Conservation (phyloP, 495 filamentous ascomycete species). For the Annulohypoxylon stygium region DNA sequence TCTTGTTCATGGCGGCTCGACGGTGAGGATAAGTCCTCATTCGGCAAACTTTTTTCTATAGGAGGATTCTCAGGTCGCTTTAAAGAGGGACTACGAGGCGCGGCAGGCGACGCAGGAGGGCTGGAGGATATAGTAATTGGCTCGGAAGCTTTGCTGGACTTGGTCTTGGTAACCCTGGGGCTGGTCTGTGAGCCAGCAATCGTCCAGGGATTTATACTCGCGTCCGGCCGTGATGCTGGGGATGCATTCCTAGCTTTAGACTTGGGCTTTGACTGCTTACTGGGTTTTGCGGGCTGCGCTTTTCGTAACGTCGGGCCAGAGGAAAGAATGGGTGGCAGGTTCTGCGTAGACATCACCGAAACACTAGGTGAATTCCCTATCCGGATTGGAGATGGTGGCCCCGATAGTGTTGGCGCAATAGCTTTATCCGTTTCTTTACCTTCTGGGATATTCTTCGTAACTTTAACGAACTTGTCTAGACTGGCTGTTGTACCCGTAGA, state of each 20-base stretch:
- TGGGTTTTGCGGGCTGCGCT: slow-evolving; percentile 44
- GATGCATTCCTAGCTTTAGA: slow-evolving; percentile 40
- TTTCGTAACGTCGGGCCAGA: slow-evolving; percentile 32
- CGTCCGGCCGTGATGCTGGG: slow-evolving; percentile 39
- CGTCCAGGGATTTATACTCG: slow-evolving; percentile 59
- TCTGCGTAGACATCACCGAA: slow-evolving; percentile 19
- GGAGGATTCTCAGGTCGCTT: background rate
- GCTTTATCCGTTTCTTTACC: slow-evolving; percentile 12
- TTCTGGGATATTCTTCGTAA: slow-evolving; percentile 52
- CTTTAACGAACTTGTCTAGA: slow-evolving; percentile 56
- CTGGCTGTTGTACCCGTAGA: slow-evolving; percentile 44
- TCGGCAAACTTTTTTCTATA: background rate
- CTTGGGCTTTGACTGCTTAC: slow-evolving; percentile 52
- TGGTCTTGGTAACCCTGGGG: slow-evolving; percentile 49
- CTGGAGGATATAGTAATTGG: slow-evolving; percentile 62
- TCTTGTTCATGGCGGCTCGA: slow-evolving; percentile 28
- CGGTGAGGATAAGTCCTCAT: slow-evolving; percentile 5
- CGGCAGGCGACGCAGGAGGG: slow-evolving; percentile 51
- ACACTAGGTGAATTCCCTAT: slow-evolving; percentile 9
- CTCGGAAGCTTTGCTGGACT: slow-evolving; percentile 42
- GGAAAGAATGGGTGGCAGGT: slow-evolving; percentile 4
- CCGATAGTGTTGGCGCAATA: background rate
- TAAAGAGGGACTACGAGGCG: slow-evolving; percentile 27
- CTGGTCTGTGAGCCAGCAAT: slow-evolving; percentile 57
- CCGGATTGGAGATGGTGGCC: slow-evolving; percentile 7